Evolutionary conservation across 148 eudicot species (phyloP), one percentile per base, ranked within the genome.

Genomic region (Chenopodium suecicum): DNA sequence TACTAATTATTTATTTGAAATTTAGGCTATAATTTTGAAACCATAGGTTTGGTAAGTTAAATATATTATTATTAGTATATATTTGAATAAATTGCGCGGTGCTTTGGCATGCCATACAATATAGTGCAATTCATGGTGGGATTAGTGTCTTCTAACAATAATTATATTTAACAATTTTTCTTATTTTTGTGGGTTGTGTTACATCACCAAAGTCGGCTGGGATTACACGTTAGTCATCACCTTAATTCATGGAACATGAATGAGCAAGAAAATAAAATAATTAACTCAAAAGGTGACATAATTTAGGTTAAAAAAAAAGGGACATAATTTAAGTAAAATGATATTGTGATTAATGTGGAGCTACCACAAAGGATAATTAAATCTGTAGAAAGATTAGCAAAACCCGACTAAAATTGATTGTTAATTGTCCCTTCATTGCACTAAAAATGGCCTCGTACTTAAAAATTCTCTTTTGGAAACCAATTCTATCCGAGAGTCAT

Each of bases 91-190:
- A 37, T 37, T 23, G 46, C 1, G 17, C 3, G 74, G 25, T 70
- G 74, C 74, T 34, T 34, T 37, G 73, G 5, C 72, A 27, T 25
- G 9, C 29, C 68, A 34, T 34, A 34, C 37, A 34, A 34, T 34
- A 34, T 34, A 34, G 73, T 70, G 73, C 73, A 70, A 34, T 70
- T 34, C 74, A 70, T 37, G 50, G 47, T 70, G 74, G 50, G 31
- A 70, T 17, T 70, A 13, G 74, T 48, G 23, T 70, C 23, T 23
- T 67, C 17, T 1, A 11, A 10, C 70, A 34, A 12, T 27, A 67
- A 27, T 66, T 5, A 12, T 29, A 29, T 25, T 8, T 8, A 34
- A 66, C 16, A 66, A 25, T 27, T 65, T 31, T 27, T 67, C 8
- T 29, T 12, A 27, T 10, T n/a, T 27, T 27, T 67, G 12, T 29